A percentile compares a stretch with the other conserved stretches of the same genome.
Evolutionary conservation across 2,329 filamentous ascomycete species (phyloP).

Genomic region (Verticillium alfalfae): DNA sequence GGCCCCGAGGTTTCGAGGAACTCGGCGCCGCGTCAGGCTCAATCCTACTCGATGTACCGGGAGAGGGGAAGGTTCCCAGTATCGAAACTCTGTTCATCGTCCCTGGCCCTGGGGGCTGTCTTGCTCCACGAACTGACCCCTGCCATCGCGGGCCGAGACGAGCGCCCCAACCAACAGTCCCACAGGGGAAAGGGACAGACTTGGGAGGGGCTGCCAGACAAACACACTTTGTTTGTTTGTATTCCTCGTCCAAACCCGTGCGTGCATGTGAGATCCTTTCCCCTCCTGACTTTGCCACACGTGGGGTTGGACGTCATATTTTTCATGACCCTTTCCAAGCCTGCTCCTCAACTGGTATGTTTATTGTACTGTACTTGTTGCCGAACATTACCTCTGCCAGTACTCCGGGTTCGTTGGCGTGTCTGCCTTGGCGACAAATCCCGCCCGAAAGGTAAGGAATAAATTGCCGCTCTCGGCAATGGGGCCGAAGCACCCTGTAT

Average conservation of each 20-base stretch:
- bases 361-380: no score
- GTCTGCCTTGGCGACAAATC: background rate
- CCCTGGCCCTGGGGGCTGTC: background rate
- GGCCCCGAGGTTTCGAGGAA: background rate
- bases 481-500: background rate
- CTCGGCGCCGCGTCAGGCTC: background rate
- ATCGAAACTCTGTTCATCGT: background rate
- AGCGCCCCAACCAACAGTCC: background rate
- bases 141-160: conserved; percentile 1
- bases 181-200: background rate
- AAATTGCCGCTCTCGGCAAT: background rate
- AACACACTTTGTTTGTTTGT: no score
- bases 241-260: no score
- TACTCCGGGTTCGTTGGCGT: background rate
- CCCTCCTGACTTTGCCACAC: no score
- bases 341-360: no score
- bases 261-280: no score
- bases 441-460: background rate
- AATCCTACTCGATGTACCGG: background rate
- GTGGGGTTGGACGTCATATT: no score
- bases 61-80: background rate
- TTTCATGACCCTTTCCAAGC: no score
- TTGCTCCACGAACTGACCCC: background rate
- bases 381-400: background rate
- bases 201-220: background rate